These are phyloP conservation scores for Irineochytrium annulatum DNA, from an alignment of 192 early-diverging fungal genomes.

Conservation along the genomic window DNA sequence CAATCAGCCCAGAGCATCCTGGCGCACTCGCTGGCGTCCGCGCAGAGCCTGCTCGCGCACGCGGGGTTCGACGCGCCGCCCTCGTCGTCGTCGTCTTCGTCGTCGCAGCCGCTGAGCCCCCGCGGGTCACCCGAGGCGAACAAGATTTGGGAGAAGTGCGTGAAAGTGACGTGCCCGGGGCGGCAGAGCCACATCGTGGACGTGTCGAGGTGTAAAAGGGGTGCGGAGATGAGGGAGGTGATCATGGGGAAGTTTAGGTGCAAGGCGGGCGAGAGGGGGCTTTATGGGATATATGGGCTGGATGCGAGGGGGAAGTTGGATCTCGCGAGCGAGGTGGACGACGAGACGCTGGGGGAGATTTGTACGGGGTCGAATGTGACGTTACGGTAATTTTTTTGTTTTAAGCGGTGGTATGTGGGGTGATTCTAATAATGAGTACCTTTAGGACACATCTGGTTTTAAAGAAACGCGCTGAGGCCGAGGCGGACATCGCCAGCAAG, in stretches of 20 bases:
- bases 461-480: not conserved
- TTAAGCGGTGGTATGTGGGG: too few species aligned
- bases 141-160: not conserved
- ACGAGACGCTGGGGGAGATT: not conserved
- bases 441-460: not conserved
- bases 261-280: not conserved
- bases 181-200: slow-evolving; percentile 1
- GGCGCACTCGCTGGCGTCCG: too few species aligned
- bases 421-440: too few species aligned
- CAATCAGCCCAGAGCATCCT: too few species aligned
- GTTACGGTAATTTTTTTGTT: too few species aligned
- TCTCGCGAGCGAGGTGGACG: not conserved
- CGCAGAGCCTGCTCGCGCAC: too few species aligned
- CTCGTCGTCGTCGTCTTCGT: too few species aligned
- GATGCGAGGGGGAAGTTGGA: not conserved
- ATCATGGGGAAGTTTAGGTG: not conserved
- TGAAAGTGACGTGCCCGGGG: not conserved
- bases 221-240: not conserved
- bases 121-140: too few species aligned
- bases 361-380: not conserved
- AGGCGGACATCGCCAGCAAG: not conserved
- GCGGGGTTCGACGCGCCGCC: too few species aligned
- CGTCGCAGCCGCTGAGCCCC: too few species aligned
- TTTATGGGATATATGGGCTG: not conserved
- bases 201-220: not conserved